Conservation (phyloP, 371 early-diverging fungal genomes). For the Amoeboaphelidium occidentale region DNA sequence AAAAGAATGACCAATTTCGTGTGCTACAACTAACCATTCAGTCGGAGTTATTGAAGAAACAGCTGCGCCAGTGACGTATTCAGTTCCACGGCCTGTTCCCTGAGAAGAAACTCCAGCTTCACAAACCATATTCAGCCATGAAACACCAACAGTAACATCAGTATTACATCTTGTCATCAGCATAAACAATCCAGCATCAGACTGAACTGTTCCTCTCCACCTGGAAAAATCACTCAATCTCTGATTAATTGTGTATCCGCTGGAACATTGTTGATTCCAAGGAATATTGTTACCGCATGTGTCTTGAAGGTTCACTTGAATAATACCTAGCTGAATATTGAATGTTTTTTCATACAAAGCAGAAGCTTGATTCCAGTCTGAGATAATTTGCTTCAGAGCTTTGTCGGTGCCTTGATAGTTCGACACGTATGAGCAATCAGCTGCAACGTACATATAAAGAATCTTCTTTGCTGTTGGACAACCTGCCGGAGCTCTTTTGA, state of each 20-base stretch:
- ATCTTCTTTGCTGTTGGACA: slow-evolving; percentile 9
- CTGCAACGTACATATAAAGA: slow-evolving; percentile 12
- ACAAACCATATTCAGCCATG: slow-evolving; percentile 69
- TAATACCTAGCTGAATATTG: slow-evolving; percentile 60
- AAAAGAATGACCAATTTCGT: slow-evolving; percentile 25
- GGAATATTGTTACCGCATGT: slow-evolving; percentile 15
- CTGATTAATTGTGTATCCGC: slow-evolving; percentile 37
- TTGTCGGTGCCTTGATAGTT: slow-evolving; percentile 9
- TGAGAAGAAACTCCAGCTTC: slow-evolving; percentile 19
- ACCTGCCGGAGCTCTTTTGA: too few species aligned
- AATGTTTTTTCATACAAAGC: slow-evolving; percentile 70
- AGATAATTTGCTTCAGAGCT: slow-evolving; percentile 12
- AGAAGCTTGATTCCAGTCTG: slow-evolving; percentile 20
- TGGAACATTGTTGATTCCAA: slow-evolving; percentile 60
- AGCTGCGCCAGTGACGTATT: slow-evolving; percentile 53
- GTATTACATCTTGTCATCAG: slow-evolving; percentile 62
- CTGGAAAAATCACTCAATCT: slow-evolving; percentile 65
- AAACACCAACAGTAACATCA: slow-evolving; percentile 70
- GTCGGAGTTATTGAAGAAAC: slow-evolving; percentile 57
- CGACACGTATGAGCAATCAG: slow-evolving; percentile 15
- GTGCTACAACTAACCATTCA: slow-evolving; percentile 88
- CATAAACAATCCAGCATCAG: slow-evolving; percentile 66
- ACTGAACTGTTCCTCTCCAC: slow-evolving; percentile 57
- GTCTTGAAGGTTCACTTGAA: slow-evolving; percentile 41
- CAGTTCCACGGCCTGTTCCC: slow-evolving; percentile 5